phyloP scores from a whole-genome alignment of 306 rosid species.

The Corylus americana region DNA sequence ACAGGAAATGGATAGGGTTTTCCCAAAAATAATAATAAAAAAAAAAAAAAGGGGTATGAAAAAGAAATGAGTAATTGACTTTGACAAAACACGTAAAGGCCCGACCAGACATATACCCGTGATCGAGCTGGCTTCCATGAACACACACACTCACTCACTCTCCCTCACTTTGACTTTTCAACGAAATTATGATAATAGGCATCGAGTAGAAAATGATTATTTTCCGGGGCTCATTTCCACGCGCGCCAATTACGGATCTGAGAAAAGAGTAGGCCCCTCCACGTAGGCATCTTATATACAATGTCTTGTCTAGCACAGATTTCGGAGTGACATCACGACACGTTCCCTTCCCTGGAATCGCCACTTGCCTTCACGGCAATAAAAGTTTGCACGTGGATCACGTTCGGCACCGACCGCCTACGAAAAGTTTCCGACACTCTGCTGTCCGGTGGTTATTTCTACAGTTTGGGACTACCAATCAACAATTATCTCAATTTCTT shows the following conservation, averaged over 20 bases:
- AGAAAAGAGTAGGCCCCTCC: not conserved
- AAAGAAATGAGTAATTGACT: not conserved
- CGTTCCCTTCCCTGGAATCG: not conserved
- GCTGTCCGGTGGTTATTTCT: no score
- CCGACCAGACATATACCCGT: not conserved
- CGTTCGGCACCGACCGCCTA: no score
- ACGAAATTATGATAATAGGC: not conserved
- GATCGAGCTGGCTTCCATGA: slow-evolving; percentile 25
- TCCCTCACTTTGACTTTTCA: slow-evolving; percentile 25
- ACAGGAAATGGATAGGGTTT: no score
- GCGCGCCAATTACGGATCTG: slow-evolving; percentile 14
- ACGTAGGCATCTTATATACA: not conserved
- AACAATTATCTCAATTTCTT: no score
- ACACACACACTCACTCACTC: not conserved
- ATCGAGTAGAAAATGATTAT: not conserved
- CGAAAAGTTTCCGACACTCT: no score
- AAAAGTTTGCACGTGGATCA: no score
- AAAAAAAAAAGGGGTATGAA: no score
- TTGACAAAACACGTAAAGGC: not conserved
- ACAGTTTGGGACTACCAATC: no score
- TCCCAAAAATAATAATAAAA: not conserved
- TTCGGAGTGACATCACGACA: not conserved
- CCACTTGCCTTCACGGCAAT: no score
- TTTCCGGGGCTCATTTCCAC: not conserved
- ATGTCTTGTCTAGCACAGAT: not conserved